Evolutionary conservation across 2,329 filamentous ascomycete species (phyloP).

Genomic region (Lachnellula arida): DNA sequence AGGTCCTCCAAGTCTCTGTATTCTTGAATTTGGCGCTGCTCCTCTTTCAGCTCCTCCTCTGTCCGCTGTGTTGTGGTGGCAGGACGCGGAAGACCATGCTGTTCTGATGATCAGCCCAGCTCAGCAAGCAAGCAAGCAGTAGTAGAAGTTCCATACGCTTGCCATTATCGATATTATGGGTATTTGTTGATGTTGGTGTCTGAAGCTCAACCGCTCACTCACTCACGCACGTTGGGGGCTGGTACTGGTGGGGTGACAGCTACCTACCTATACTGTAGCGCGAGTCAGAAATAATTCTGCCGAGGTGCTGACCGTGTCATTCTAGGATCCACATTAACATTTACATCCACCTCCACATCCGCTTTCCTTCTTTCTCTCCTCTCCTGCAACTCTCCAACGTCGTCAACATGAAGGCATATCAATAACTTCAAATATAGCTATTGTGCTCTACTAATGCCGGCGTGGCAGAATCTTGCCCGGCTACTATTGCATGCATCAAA

Average conservation of each 20-base stretch:
- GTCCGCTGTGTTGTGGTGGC: constrained; percentile 54
- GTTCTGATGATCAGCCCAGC: constrained; percentile 29
- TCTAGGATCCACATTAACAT: not conserved
- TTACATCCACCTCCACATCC: not conserved
- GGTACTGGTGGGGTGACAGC: too few relatives aligned
- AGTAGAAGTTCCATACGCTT: constrained; percentile 31
- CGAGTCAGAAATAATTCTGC: constrained; percentile 21
- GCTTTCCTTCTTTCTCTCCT: constrained; percentile 3
- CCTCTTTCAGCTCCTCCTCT: constrained; percentile 65
- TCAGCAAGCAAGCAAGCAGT: constrained; percentile 7
- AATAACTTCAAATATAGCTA: constrained; percentile 20
- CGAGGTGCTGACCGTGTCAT: constrained; percentile 11
- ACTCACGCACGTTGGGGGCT: too few relatives aligned
- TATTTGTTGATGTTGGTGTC: not conserved
- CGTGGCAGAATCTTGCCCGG: not conserved
- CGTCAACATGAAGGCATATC: constrained; percentile 14
- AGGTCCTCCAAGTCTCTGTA: constrained; percentile 69
- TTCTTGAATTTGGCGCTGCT: constrained; percentile 68
- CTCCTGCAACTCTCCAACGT: constrained; percentile 5
- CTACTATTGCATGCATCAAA: not conserved
- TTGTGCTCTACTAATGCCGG: constrained; percentile 1
- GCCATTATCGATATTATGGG: constrained; percentile 29
- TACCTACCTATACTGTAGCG: not conserved
- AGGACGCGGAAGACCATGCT: constrained; percentile 82
- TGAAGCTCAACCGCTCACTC: constrained; percentile 2